phyloP scores from a whole-genome alignment of 768 basidiomycete genomes.

The Suillus alpinus region DNA sequence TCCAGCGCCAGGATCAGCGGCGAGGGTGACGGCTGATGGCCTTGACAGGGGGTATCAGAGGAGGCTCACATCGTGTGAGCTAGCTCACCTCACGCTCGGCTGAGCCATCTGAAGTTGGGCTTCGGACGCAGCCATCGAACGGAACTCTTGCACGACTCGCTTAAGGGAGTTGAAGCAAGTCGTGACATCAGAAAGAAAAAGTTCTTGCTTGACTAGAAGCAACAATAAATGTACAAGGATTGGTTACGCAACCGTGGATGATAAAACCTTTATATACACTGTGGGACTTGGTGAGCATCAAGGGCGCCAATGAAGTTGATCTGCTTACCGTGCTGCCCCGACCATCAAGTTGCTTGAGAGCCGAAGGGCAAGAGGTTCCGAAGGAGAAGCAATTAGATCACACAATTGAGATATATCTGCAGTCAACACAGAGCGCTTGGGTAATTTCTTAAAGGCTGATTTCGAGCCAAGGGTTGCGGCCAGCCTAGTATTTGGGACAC shows the following conservation, averaged over 20 bases:
- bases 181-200: constrained; percentile 77
- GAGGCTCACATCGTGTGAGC: background rate
- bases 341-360: constrained; percentile 88
- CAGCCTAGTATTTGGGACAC: constrained; percentile 53
- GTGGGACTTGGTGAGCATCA: constrained; percentile 4
- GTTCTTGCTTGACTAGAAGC: constrained; percentile 73
- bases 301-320: background rate
- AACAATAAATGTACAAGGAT: background rate
- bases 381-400: constrained; percentile 74
- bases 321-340: constrained; percentile 76
- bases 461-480: constrained; percentile 88
- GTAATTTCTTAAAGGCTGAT: constrained; percentile 81
- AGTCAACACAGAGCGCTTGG: constrained; percentile 77
- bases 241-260: background rate
- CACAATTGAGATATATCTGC: constrained; percentile 84
- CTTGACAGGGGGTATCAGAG: constrained; percentile 28
- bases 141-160: constrained; percentile 71
- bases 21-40: constrained; percentile 49
- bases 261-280: constrained; percentile 50
- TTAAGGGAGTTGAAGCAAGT: constrained; percentile 75
- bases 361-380: constrained; percentile 82
- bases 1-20: constrained; percentile 46
- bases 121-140: constrained; percentile 41
- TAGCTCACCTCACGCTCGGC: constrained; percentile 55
- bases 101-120: constrained; percentile 71